These are phyloP conservation scores for Hippophae rhamnoides DNA, from an alignment of 306 rosid species.

Conservation along the genomic window DNA sequence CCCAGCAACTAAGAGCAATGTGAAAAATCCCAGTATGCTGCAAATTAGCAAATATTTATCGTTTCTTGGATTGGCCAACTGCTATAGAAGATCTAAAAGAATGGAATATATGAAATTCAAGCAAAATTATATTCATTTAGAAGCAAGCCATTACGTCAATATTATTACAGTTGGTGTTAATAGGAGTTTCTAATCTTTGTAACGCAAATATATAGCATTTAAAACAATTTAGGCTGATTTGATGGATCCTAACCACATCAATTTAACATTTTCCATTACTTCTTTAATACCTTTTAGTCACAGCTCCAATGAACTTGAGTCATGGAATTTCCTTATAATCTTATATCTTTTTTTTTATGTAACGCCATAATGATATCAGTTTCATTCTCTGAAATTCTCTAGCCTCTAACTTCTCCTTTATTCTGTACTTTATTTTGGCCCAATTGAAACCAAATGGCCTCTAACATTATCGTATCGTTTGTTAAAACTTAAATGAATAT, in stretches of 20 bases:
- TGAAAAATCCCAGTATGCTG: constrained; percentile 74
- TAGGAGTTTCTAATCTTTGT: background rate
- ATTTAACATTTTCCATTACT: background rate
- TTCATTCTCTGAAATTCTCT: background rate
- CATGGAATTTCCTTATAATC: no score
- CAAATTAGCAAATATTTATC: constrained; percentile 13
- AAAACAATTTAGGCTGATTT: background rate
- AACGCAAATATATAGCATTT: background rate
- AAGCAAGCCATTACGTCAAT: background rate
- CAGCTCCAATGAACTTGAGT: background rate
- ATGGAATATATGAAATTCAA: background rate
- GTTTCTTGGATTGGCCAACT: no score
- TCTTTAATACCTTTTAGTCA: background rate
- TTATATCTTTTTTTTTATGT: background rate
- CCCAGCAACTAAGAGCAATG: constrained; percentile 59
- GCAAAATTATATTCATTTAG: background rate
- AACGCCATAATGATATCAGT: background rate
- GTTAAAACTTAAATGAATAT: background rate
- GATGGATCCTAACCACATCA: background rate
- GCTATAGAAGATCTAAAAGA: no score
- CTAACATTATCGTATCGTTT: background rate
- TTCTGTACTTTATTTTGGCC: background rate
- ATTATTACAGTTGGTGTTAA: background rate
- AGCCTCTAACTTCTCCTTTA: background rate
- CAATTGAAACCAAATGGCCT: background rate